These are phyloP conservation scores for Blastocladiella emersonii DNA, from an alignment of 371 early-diverging fungal species.

Conservation along the genomic window DNA sequence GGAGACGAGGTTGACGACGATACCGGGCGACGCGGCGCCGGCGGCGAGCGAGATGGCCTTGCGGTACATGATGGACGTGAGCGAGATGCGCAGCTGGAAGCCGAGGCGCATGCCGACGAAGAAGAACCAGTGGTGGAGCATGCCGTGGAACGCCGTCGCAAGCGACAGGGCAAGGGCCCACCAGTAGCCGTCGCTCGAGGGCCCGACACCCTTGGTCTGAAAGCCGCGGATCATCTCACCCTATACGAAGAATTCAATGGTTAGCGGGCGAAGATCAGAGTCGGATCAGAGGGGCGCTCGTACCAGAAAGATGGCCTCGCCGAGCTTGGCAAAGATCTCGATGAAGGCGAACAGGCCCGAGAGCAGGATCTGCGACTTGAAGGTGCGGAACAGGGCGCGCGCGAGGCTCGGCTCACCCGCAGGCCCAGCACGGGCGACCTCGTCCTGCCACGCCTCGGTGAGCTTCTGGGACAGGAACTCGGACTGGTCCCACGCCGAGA, in stretches of 20 bases:
- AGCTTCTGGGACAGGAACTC: background rate
- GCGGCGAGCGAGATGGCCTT: background rate
- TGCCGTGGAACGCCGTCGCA: background rate
- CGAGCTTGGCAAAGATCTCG: background rate
- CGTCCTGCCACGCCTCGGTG: background rate
- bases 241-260: no score
- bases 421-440: background rate
- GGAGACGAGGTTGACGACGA: constrained; percentile 18
- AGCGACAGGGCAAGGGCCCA: background rate
- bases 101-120: constrained; percentile 1
- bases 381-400: background rate
- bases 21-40: constrained; percentile 9
- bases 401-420: background rate
- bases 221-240: constrained; percentile 2
- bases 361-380: background rate
- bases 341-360: background rate
- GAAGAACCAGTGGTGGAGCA: background rate
- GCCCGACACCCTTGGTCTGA: background rate
- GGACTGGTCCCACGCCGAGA: background rate
- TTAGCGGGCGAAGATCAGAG: no score
- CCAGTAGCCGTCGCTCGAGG: background rate
- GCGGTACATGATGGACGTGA: background rate
- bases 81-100: background rate
- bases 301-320: background rate
- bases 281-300: no score